Base-by-base conservation (phyloP, 2,329 filamentous ascomycete genomes). In the Massarina eburnea region DNA sequence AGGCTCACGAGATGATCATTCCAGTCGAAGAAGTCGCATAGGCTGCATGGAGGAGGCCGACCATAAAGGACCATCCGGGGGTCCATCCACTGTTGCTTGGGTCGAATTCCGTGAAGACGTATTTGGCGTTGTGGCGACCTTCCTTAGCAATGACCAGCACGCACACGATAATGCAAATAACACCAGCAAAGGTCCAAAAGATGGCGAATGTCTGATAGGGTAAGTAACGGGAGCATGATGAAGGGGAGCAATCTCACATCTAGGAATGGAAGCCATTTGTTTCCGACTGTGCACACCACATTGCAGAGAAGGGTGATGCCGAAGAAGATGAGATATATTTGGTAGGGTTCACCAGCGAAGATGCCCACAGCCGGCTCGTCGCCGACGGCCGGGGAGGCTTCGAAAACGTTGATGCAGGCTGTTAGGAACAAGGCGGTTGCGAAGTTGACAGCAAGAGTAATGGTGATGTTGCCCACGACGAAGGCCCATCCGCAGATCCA, bases 391-490 rank as follows among this genome's bases (percentile, higher is more conserved):
- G 71, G 67, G 9, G 67, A 68, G 39, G 66, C 64, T 49, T 76
- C 73, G 59, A 80, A 82, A 43, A 81, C 74, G 55, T 81, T 80
- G 62, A 82, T 71, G 54, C 78, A 80, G 36, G 73, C 76, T 52
- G 79, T 71, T 40, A 81, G 65, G 66, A 81, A 80, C 14, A 77
- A 67, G 3, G 78, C 71, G n/a, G 78, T 79, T 61, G 86, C 88
- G 59, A 90, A 91, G 73, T 89, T 88, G 64, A 90, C 86, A n/a
- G 86, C 81, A n/a, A 90, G 76, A 0, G 87, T 90, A 57, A 91
- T 91, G 55, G 85, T 89, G 67, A 90, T 85, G 71, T 91, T 91
- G 47, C 88, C 88, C 41, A 89, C 83, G 15, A 89, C 80, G 64
- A 88, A 91, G 18, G 85, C 75, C 86, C 86, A 91, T 49, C 86